phyloP scores from a whole-genome alignment of 331 rosid genomes.

The Quercus phellos region DNA sequence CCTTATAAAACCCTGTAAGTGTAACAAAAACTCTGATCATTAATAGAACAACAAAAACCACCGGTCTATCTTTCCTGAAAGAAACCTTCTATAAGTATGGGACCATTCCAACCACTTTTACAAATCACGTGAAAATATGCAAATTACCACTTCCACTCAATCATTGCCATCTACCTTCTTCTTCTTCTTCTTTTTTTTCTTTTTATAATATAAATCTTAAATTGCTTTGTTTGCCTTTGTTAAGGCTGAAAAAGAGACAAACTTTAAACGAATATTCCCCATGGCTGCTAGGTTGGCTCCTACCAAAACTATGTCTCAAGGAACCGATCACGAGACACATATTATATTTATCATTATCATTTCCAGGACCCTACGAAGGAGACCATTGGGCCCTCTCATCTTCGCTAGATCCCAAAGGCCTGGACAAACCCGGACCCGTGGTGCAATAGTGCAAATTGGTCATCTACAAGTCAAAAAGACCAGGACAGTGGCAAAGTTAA shows the following conservation, averaged over 20 bases:
- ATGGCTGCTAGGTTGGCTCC: conserved; percentile 16
- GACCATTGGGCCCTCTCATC: neutral
- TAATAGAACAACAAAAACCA: neutral
- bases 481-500: neutral
- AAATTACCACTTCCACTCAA: neutral
- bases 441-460: neutral
- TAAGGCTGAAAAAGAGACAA: conserved; percentile 34
- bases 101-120: neutral
- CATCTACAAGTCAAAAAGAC: neutral
- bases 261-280: conserved; percentile 19
- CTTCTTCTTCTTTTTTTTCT: too few species aligned
- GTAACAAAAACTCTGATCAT: neutral
- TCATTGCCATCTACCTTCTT: neutral
- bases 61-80: neutral
- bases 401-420: neutral
- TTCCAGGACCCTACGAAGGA: neutral
- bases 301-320: conserved; percentile 22
- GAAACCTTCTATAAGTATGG: neutral
- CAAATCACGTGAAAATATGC: neutral
- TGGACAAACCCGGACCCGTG: neutral
- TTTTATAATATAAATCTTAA: neutral
- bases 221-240: neutral
- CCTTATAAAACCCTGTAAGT: too few species aligned
- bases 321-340: neutral
- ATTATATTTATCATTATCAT: neutral